Evolutionary conservation across 2,329 filamentous ascomycete species (phyloP), one percentile per base, ranked within the genome.

Genomic region (Venturia aucupariae): DNA sequence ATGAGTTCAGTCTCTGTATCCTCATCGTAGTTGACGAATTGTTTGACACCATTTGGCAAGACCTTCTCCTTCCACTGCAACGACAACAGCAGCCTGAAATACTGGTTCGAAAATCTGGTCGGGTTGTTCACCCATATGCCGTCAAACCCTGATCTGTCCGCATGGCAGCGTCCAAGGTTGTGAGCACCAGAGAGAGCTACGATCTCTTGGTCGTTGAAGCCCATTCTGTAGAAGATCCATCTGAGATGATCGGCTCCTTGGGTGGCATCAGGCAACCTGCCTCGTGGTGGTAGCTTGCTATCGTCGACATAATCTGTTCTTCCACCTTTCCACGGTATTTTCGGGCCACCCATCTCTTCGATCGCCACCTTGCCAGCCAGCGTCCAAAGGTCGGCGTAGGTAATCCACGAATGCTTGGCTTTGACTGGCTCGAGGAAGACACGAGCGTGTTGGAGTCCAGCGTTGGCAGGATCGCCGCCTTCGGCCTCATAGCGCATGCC

Each of bases 401-500:
- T 86, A 70, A 87, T 84, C 84, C 84, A 87, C 2, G 82, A 78
- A 71, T 86, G 81, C 59, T 78, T 77, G 24, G 73, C 72, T 71
- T 87, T 87, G 67, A 87, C 73, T 6, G 84, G 82, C 69, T 87
- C 84, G 66, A 88, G 80, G 73, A 87, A 87, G 35, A 83, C 80
- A 19, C 84, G 83, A 27, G 84, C 85, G 71, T 86, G 80, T 69
- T 87, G 82, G 11, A 87, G 80, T 22, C 85, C 85, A 4, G 84
- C 84, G 73, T 87, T 87, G 64, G 85, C 83, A 4, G 84, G 84
- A 70, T 87, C 84, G 66, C 83, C 84, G 65, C 84, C 84, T 75
- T 87, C 85, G 30, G 78, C 75, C 75, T 86, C 84, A 71, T 86
- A 87, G 41, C 85, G 79, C 85, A 87, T 87, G 22, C 84, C 84